Base-by-base conservation (phyloP, 768 basidiomycete genomes). In the Suillus ampliporus region DNA sequence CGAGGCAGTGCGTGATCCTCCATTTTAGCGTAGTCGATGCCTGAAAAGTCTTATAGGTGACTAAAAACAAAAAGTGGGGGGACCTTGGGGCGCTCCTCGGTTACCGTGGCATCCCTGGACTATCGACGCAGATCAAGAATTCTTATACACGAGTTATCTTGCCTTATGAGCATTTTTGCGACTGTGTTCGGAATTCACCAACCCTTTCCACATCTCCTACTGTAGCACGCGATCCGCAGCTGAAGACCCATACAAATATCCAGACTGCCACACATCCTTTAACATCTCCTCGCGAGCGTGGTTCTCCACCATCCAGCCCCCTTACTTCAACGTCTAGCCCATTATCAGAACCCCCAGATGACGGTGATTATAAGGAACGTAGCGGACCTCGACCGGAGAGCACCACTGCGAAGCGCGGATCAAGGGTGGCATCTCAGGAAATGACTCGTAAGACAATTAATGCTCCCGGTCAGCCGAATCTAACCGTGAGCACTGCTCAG, bases 81-180 rank as follows among this genome's bases (percentile, higher is more conserved):
- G 89, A 92, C 70, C 79, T 99, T 60, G 94, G 94, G 34, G 86
- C 90, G 54, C 80, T 86, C 41, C 80, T 97, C 62, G 94, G 95
- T 34, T 95, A 94, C 80, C 83, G 89, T 66, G 88, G 90, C 44
- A 86, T 91, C 43, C 90, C 89, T 38, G 91, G 92, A 56, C 84
- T 96, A 63, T 91, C 91, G 17, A 89, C 90, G 1, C 91, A 95
- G 71, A 87, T 99, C 75, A 94, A 93, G 80, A 89, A 87, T 69
- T 93, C 95, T 5, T 99, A 97, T 76, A 84, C 84, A 62, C 87
- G 91, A 60, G 92, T 99, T 72, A 92, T 99, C 68, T 84, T 95
- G 48, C 97, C 97, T n/a, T 99, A 94, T 70, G 97, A 99, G 71
- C 87, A 92, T 69, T 98, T 94, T 74, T 89, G 88, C 61, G 86